Base-by-base conservation (phyloP, 176 grass and related monocot species). In the Typha latifolia region DNA sequence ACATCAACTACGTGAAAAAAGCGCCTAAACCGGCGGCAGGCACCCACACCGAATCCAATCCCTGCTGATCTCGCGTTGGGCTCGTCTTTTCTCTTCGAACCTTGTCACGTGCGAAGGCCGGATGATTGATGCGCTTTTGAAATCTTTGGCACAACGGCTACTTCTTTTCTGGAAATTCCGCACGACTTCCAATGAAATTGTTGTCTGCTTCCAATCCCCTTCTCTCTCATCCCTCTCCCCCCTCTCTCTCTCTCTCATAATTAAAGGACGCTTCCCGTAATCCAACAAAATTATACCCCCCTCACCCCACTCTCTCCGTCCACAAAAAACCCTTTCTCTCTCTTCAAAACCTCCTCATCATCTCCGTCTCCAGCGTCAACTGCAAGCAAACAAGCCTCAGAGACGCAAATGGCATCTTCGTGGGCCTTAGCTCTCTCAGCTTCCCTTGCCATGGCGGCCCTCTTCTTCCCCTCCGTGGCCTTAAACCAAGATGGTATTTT, bases 401-500 rank as follows among this genome's bases (percentile, higher is more conserved):
- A 43, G 51, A 63, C 19, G 31, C 14, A 27, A 67, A 47, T 5
- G 67, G 16, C 23, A n/a, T n/a, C n/a, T 15, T 11, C 2, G n/a
- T 27, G 57, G 18, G 48, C 23, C 12, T 52, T 48, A 15, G 9
- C 59, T 22, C 48, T 52, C 51, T 18, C 50, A 16, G 49, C 50
- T 57, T 52, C 14, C 51, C 1, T 22, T 23, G 12, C 51, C 69
- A n/a, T 21, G 3, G 74, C 56, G 21, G 49, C 55, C 24, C 12
- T 78, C 32, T 81, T 22, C 67, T 69, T 20, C 48, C 11, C 75
- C 1, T 49, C 81, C 21, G 2, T 66, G 19, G 82, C 91, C 14
- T 82, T 96, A 67, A 82, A 78, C 47, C 85, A 74, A 12, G 92
- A 96, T 49, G 92, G 92, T 91, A 87, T 22, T n/a, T 9, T 43